Conservation (phyloP, 202 grass and related monocot species). For the Setaria viridis region DNA sequence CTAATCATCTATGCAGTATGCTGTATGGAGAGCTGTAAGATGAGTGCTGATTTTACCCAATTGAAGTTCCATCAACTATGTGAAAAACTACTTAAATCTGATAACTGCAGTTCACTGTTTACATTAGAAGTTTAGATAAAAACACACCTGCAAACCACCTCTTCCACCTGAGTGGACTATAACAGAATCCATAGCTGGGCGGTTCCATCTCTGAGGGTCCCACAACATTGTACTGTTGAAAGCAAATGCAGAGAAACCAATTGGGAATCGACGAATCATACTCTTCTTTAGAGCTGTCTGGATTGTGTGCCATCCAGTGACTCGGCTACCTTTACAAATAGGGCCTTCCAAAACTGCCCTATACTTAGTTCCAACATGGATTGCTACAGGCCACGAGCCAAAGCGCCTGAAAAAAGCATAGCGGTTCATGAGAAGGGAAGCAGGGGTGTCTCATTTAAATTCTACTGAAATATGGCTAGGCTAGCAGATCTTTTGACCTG, state of each 20-base stretch:
- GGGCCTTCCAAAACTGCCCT: slow-evolving; percentile 79
- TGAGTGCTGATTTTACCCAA: not conserved
- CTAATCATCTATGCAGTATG: not conserved
- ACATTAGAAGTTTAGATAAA: not conserved
- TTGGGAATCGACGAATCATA: slow-evolving; percentile 61
- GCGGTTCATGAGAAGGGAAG: not conserved
- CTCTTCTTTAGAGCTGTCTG: slow-evolving; percentile 55
- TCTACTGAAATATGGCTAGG: slow-evolving; percentile 7
- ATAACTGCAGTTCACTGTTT: not conserved
- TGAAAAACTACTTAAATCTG: not conserved
- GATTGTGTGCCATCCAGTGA: slow-evolving; percentile 76
- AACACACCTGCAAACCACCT: slow-evolving; percentile 78
- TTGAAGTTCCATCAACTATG: not conserved
- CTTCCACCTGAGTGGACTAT: slow-evolving; percentile 67
- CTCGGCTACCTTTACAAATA: slow-evolving; percentile 79
- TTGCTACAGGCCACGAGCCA: slow-evolving; percentile 88
- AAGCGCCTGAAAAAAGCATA: slow-evolving; percentile 63
- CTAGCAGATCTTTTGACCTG: slow-evolving; percentile 12
- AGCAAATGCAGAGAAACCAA: slow-evolving; percentile 78
- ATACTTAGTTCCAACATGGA: slow-evolving; percentile 63
- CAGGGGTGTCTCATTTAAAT: not conserved
- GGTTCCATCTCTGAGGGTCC: slow-evolving; percentile 85
- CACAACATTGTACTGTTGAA: slow-evolving; percentile 92
- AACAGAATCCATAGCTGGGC: slow-evolving; percentile 72
- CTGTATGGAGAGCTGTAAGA: slow-evolving; percentile 28